Evolutionary conservation across 2,329 filamentous ascomycete genomes (phyloP), one percentile per base, ranked within the genome.

Genomic region (Rutstroemia sp.): DNA sequence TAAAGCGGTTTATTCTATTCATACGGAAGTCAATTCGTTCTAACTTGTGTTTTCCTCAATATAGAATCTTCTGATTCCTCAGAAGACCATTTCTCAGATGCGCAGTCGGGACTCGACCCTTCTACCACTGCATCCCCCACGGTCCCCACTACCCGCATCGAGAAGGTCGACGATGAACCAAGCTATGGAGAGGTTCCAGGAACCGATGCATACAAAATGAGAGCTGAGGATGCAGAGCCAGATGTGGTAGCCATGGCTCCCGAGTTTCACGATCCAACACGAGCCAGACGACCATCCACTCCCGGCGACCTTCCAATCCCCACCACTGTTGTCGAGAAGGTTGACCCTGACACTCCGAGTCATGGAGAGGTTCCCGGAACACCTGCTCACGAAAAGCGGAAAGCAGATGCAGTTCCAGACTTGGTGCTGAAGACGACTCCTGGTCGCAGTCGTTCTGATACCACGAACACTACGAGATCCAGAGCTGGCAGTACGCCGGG

Each of bases 11-110:
- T 7, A 45, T 45, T 56, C 30, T 51, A 3, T 12, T 30, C 10
- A 30, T 10, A 30, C 27, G 27, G 27, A 30, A 30, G 8, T 10
- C 27, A 30, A 30, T 30, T 30, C 8, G 14, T 41, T 41, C 38
- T 41, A 41, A 41, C 38, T 41, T 18, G 38, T 5, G 45, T 30
- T 10, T 18, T 10, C 27, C 10, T 30, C 10, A 9, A 30, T 30
- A 30, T 10, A 30, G 27, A 30, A 30, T 12, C 27, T 8, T 85
- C 83, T 49, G 84, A 86, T 60, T 85, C 82, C 14, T 45, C 54
- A 27, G 84, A 87, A 47, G 84, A 87, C 63, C 84, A 87, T 71
- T 87, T 85, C 70, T 86, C 81, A 51, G 84, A 87, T 68, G 83
- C 84, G 37, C 80, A 80, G 54, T 84, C 82, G 37, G 77, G 71